These are phyloP conservation scores for Drechmeria coniospora DNA, from an alignment of 2,329 filamentous ascomycete genomes.

Conservation along the genomic window DNA sequence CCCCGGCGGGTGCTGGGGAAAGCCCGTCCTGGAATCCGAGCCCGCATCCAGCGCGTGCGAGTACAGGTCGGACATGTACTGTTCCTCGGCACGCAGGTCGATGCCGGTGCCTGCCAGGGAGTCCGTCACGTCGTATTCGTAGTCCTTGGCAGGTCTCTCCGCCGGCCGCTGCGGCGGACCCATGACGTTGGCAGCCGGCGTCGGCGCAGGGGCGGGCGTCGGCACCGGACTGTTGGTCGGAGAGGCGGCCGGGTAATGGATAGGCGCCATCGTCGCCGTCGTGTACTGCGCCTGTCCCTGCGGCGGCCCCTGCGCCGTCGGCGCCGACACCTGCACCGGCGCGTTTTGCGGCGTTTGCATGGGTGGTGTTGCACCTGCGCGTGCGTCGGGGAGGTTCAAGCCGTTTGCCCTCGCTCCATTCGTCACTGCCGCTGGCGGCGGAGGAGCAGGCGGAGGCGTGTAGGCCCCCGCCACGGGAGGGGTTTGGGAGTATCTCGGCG, in stretches of 20 bases:
- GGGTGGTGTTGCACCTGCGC: conserved; percentile 16
- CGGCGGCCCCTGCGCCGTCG: too few relatives aligned
- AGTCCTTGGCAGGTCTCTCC: conserved; percentile 46
- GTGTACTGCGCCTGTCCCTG: conserved; percentile 13
- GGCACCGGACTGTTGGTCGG: too few relatives aligned
- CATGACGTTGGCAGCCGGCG: conserved; percentile 25
- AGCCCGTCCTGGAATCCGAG: conserved; percentile 33
- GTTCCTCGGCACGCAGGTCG: conserved; percentile 74
- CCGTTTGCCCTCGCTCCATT: conserved; percentile 21
- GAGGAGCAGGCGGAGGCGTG: too few relatives aligned
- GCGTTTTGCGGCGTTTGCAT: conserved; percentile 15
- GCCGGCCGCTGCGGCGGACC: conserved; percentile 44
- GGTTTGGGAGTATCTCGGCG: conserved; percentile 20
- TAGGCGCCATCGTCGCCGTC: conserved; percentile 14
- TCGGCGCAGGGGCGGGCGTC: too few relatives aligned
- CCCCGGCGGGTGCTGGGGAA: conserved; percentile 35
- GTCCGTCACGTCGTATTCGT: conserved; percentile 64
- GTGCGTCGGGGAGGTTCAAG: conserved; percentile 19
- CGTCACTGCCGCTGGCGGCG: conserved; percentile 20
- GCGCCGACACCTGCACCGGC: conserved; percentile 5
- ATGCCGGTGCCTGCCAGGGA: conserved; percentile 74
- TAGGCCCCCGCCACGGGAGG: conserved; percentile 17
- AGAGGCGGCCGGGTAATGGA: conserved; percentile 10
- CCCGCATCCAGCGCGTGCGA: conserved; percentile 31
- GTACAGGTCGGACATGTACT: conserved; percentile 57